Evolutionary conservation across 345 rosid species (phyloP).

Genomic region (Raphanus sativus): DNA sequence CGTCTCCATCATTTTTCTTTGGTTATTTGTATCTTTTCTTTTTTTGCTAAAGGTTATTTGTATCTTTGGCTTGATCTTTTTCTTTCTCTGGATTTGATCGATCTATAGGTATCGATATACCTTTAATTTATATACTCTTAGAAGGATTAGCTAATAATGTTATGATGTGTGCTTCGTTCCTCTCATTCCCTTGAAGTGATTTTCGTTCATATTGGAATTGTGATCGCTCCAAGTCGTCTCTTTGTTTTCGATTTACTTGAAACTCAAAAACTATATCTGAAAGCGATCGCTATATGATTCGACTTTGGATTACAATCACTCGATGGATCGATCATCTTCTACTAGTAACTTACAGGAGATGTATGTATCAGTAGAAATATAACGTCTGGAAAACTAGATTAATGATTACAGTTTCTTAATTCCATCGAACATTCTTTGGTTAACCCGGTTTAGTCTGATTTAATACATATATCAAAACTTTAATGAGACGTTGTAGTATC

Average conservation of each 20-base stretch:
- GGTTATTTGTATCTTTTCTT: neutral
- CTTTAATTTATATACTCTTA: neutral
- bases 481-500: neutral
- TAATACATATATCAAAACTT: neutral
- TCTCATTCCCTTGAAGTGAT: neutral
- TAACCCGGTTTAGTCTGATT: slow-evolving; percentile 15
- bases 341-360: neutral
- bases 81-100: neutral
- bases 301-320: neutral
- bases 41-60: no score
- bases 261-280: neutral
- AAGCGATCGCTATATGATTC: neutral
- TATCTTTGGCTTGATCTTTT: neutral
- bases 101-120: neutral
- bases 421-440: slow-evolving; percentile 8
- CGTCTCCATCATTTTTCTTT: neutral
- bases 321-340: neutral
- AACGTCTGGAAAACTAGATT: neutral
- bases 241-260: neutral
- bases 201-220: neutral
- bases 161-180: neutral
- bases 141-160: neutral
- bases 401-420: neutral
- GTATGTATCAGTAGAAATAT: neutral
- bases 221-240: neutral